Evolutionary conservation across 371 early-diverging fungal genomes (phyloP).

Genomic region (Mortierella polycephala): DNA sequence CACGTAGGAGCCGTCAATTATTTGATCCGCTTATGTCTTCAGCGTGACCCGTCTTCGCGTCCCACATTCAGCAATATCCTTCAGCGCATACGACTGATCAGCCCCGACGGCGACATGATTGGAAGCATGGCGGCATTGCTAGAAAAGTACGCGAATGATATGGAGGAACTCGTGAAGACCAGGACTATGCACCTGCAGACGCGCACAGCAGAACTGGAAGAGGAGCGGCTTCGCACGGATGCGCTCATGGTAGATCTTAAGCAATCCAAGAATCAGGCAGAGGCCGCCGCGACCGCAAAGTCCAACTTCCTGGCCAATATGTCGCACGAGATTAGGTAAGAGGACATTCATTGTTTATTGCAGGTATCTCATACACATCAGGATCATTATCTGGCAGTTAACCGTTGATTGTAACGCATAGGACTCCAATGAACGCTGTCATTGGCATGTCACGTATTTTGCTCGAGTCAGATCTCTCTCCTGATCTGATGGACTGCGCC

Average conservation of each 20-base stretch:
- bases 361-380: too few species aligned
- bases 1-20: slow-evolving; percentile 47
- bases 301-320: slow-evolving; percentile 65
- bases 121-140: slow-evolving; percentile 61
- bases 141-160: slow-evolving; percentile 62
- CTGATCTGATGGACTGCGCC: slow-evolving; percentile 70
- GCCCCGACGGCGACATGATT: slow-evolving; percentile 58
- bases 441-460: slow-evolving; percentile 73
- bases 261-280: slow-evolving; percentile 60
- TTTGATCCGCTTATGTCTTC: slow-evolving; percentile 53
- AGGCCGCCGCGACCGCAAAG: slow-evolving; percentile 61
- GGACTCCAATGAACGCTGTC: slow-evolving; percentile 65
- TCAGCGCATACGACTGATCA: slow-evolving; percentile 53
- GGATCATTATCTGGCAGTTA: not conserved
- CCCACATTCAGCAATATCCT: slow-evolving; percentile 48
- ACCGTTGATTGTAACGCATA: not conserved
- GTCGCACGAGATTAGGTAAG: slow-evolving; percentile 60
- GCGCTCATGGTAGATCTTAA: slow-evolving; percentile 53
- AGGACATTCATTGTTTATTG: not conserved
- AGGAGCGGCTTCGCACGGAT: slow-evolving; percentile 58
- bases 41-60: slow-evolving; percentile 35
- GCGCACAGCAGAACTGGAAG: slow-evolving; percentile 60
- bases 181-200: slow-evolving; percentile 60
- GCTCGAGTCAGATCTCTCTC: slow-evolving; percentile 66
- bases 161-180: slow-evolving; percentile 59